Percentiles rank a stretch among this genome's conserved stretches.
These are phyloP conservation scores for Oryza longistaminata DNA, from an alignment of 176 grass and related monocot genomes.

Conservation along the genomic window DNA sequence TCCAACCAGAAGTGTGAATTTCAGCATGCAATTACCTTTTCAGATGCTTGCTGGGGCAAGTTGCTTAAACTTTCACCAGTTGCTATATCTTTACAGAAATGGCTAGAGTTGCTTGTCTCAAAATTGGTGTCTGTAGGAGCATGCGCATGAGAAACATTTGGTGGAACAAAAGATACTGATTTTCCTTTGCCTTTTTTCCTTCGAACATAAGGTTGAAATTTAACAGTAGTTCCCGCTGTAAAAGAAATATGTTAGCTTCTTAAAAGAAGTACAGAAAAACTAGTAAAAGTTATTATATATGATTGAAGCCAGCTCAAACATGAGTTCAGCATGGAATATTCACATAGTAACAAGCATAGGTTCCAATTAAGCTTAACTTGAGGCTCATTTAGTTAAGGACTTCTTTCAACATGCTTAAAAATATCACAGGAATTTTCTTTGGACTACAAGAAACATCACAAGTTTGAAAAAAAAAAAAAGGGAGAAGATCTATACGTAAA, in stretches of 20 bases:
- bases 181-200: constrained; percentile 44
- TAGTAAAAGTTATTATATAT: constrained; percentile 10
- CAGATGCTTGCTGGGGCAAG: constrained; percentile 17
- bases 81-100: not conserved
- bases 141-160: constrained; percentile 27
- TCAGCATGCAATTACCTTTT: constrained; percentile 29
- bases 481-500: not conserved
- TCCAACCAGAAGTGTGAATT: not conserved
- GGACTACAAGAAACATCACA: not conserved
- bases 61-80: constrained; percentile 39
- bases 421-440: not conserved
- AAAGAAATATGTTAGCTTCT: constrained; percentile 10
- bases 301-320: not conserved
- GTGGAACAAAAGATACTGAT: constrained; percentile 57
- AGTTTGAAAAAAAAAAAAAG: not conserved
- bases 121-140: constrained; percentile 28
- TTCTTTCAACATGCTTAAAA: not conserved
- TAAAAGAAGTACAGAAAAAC: constrained; percentile 23
- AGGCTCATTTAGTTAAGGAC: not conserved
- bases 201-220: constrained; percentile 39
- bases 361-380: not conserved
- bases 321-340: not conserved
- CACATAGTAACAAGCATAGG: not conserved
- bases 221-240: constrained; percentile 36
- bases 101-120: constrained; percentile 19